These are phyloP conservation scores for Penicillium digitatum DNA, from an alignment of 2,329 filamentous ascomycete genomes.

Conservation along the genomic window DNA sequence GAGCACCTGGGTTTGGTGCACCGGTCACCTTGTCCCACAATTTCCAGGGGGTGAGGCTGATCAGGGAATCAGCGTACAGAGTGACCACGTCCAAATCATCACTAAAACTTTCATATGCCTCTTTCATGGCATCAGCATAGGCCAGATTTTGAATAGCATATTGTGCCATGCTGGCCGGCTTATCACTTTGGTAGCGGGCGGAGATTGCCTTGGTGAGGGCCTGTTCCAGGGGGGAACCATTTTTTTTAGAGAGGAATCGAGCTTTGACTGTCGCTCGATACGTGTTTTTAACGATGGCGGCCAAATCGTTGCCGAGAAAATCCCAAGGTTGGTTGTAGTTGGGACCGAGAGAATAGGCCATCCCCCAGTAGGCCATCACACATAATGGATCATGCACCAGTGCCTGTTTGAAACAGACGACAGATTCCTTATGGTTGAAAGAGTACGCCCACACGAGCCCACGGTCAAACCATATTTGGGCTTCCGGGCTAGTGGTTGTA, in stretches of 20 bases:
- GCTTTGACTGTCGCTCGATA: slow-evolving; percentile 47
- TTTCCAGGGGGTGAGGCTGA: slow-evolving; percentile 63
- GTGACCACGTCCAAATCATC: slow-evolving; percentile 61
- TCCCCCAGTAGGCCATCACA: slow-evolving; percentile 42
- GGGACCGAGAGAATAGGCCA: slow-evolving; percentile 65
- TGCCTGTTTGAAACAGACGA: slow-evolving; percentile 36
- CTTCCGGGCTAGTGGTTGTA: slow-evolving; percentile 28
- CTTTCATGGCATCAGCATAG: slow-evolving; percentile 61
- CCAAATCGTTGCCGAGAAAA: slow-evolving; percentile 62
- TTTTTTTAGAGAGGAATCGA: slow-evolving; percentile 31
- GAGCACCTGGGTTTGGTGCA: slow-evolving; percentile 52
- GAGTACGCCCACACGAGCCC: slow-evolving; percentile 39
- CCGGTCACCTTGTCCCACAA: slow-evolving; percentile 61
- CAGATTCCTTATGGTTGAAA: slow-evolving; percentile 42
- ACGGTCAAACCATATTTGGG: slow-evolving; percentile 40
- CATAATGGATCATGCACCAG: slow-evolving; percentile 34
- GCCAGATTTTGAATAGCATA: slow-evolving; percentile 54
- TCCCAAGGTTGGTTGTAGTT: slow-evolving; percentile 80
- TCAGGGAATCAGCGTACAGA: slow-evolving; percentile 61
- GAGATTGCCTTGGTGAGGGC: slow-evolving; percentile 62
- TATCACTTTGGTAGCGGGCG: slow-evolving; percentile 56
- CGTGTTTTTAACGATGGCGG: slow-evolving; percentile 47
- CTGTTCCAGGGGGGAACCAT: slow-evolving; percentile 52
- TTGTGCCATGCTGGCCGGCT: slow-evolving; percentile 43
- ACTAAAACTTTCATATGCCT: slow-evolving; percentile 51